Base-by-base conservation (phyloP, 2,329 filamentous ascomycete genomes). In the Neofusicoccum kwambonambiense region DNA sequence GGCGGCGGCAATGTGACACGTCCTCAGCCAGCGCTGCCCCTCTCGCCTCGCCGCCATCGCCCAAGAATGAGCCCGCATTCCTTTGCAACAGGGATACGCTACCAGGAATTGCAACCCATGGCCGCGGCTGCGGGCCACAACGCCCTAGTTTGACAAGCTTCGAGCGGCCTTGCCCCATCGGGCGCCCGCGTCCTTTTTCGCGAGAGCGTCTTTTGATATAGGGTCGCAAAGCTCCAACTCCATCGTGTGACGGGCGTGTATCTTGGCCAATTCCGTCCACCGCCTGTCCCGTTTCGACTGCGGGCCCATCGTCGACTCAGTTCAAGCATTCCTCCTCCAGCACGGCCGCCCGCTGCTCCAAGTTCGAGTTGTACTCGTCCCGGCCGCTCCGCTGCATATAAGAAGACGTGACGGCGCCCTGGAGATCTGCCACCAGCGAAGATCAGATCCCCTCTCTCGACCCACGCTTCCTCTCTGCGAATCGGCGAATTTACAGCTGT, bases 81-180 rank as follows among this genome's bases (percentile, higher is more conserved):
- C 69, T 70, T 71, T 73, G 70, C 68, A 67, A 72, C 75, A 72
- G 71, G 77, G 76, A 76, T 78, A 71, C 72, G 71, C 72, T 73
- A 73, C 74, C 71, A 73, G 68, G 68, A 70, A 68, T 73, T 77
- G 76, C 75, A 76, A 77, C 77, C 69, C 78, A 78, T 77, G 73
- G 68, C 73, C 77, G 77, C 75, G 77, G 77, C 75, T 76, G 74
- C 78, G 77, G 78, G 74, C 73, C 70, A 74, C 69, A 69, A 76
- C 75, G 76, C 74, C 77, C 72, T 73, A 72, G 77, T 76, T 71
- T 73, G 74, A 75, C 71, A 73, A 65, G 64, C 64, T 60, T 62
- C 64, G 69, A 68, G 73, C 68, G 70, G 67, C 69, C 72, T 75
- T 70, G 70, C 72, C 68, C 65, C 71, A 74, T 58, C 45, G 31